Percentiles rank a stretch among this genome's conserved stretches.
Evolutionary conservation across 352 stramenopile genomes (phyloP).

Genomic region (Globisporangium lucens): DNA sequence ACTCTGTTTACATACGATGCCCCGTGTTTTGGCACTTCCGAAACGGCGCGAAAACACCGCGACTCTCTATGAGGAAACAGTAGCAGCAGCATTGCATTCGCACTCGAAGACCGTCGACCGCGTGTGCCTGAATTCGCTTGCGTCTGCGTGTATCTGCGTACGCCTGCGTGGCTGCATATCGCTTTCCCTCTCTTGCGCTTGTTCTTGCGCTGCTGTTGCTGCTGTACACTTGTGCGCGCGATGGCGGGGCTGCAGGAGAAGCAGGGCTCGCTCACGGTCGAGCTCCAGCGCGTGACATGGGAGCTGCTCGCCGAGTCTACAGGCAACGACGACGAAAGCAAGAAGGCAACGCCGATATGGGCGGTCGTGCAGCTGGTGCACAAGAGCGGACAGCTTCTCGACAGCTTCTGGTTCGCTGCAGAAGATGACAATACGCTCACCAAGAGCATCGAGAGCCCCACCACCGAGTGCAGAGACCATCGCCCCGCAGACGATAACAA

Average conservation of each 20-base stretch:
- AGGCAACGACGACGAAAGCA: not conserved
- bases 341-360: constrained; percentile 29
- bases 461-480: constrained; percentile 5
- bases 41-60: not conserved
- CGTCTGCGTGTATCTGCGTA: not conserved
- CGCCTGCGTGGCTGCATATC: not conserved
- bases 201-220: not conserved
- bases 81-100: not conserved
- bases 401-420: constrained; percentile 46
- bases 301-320: not conserved
- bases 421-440: constrained; percentile 56
- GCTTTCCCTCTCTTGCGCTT: not conserved
- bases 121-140: not conserved
- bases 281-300: constrained; percentile 32
- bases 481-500: not conserved
- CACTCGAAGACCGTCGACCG: not conserved
- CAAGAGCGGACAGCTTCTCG: constrained; percentile 23
- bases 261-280: constrained; percentile 35
- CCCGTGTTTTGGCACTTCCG: not conserved
- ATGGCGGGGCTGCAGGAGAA: constrained; percentile 3
- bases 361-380: constrained; percentile 36
- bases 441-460: constrained; percentile 23
- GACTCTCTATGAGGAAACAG: not conserved
- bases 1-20: not conserved
- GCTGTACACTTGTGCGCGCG: not conserved